Evolutionary conservation across 2,329 filamentous ascomycete species (phyloP).

Genomic region (Oidium heveae): DNA sequence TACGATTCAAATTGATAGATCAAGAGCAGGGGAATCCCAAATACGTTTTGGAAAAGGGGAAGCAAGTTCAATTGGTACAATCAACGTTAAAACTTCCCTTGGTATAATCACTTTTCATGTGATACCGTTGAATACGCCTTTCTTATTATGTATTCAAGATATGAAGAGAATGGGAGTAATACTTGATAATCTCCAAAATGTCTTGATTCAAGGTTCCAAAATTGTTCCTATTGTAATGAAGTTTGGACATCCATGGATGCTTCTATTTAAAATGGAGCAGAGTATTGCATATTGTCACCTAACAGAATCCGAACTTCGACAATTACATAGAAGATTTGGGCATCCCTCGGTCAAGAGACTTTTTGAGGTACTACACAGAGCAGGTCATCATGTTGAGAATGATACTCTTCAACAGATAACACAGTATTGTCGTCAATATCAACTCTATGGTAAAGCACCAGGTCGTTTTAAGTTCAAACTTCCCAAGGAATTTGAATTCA

Average conservation of each 20-base stretch:
- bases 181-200: background rate
- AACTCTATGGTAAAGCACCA: too few species aligned
- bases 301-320: background rate
- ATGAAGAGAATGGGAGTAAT: background rate
- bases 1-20: background rate
- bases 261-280: background rate
- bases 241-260: background rate
- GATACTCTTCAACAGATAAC: background rate
- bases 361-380: background rate
- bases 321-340: background rate
- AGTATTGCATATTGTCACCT: background rate
- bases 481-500: slow-evolving; percentile 1
- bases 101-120: background rate
- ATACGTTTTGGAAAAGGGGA: background rate
- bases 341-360: background rate
- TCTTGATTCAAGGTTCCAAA: background rate
- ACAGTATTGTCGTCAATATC: too few species aligned
- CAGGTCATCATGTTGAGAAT: background rate
- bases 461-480: slow-evolving; percentile 1
- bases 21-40: background rate
- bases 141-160: background rate
- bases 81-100: background rate
- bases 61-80: background rate
- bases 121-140: background rate
- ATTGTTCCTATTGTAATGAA: background rate